Evolutionary conservation across 2,329 filamentous ascomycete species (phyloP), one percentile per base, ranked within the genome.

Genomic region (Sporothrix brunneoviolacea): DNA sequence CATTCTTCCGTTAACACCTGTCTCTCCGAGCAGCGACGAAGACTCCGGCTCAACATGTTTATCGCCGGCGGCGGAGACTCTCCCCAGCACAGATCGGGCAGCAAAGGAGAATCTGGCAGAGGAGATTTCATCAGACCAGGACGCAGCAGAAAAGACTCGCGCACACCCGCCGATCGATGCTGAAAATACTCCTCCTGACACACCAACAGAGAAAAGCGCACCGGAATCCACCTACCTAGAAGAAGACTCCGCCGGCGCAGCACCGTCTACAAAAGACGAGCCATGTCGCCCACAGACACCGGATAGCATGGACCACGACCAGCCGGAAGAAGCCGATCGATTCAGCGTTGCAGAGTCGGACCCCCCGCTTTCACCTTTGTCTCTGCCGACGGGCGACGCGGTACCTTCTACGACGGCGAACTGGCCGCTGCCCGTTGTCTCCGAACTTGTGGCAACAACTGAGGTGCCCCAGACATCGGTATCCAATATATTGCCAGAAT

Each of bases 371-470:
- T 35, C 32, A 4, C 32, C 32, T 6, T 5, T 50, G 4, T 42
- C 46, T 3, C 27, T 36, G 42, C 39, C 48, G 2, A 5, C 27
- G 4, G 43, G 35, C 9, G 50, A 35, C 18, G 39, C 45, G 28
- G 49, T 53, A 10, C 48, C 53, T 7, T 55, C 57, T 15, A 21
- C 40, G 8, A 35, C 50, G 9, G 47, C 55, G 10, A 54, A 56
- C 53, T 59, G 57, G 57, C 57, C 57, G 15, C 50, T 59, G 24
- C 55, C 54, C 2, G 2, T 44, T 36, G 10, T 46, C 13, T 18
- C 44, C 8, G 32, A 30, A 15, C 21, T 6, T 8, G n/a, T 28
- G 28, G 36, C 45, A 10, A 22, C 15, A 3, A 8, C 13, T 4
- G n/a, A n/a, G n/a, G n/a, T n/a, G n/a, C n/a, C n/a, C n/a, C n/a